These are phyloP conservation scores for Metarhizium rileyi DNA, from an alignment of 2,329 filamentous ascomycete genomes.

Conservation along the genomic window DNA sequence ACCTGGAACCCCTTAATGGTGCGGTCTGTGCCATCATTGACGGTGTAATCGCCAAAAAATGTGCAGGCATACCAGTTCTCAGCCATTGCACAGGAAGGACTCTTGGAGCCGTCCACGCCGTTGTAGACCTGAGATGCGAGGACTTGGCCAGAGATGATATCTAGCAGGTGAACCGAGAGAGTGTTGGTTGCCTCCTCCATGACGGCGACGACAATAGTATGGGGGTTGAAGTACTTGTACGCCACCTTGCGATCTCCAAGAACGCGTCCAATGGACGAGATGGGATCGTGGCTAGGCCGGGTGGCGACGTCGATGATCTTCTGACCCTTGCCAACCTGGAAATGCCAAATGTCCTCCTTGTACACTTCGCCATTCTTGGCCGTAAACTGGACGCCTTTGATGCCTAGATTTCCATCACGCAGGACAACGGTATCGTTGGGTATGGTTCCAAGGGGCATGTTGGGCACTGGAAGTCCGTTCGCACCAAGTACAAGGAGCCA, in stretches of 20 bases:
- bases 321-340: slow-evolving; percentile 56
- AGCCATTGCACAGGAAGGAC: slow-evolving; percentile 67
- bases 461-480: slow-evolving; percentile 35
- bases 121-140: slow-evolving; percentile 61
- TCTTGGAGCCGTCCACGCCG: slow-evolving; percentile 63
- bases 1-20: slow-evolving; percentile 76
- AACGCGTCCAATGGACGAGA: slow-evolving; percentile 91
- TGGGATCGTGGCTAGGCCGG: slow-evolving; percentile 67
- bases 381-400: slow-evolving; percentile 47
- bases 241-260: slow-evolving; percentile 85
- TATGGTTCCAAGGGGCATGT: slow-evolving; percentile 33
- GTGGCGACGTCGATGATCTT: slow-evolving; percentile 59
- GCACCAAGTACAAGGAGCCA: slow-evolving; percentile 44
- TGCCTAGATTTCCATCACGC: slow-evolving; percentile 34
- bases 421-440: slow-evolving; percentile 47
- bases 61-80: slow-evolving; percentile 96
- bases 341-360: slow-evolving; percentile 58
- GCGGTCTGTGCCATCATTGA: slow-evolving; percentile 43
- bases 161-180: slow-evolving; percentile 69
- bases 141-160: slow-evolving; percentile 75
- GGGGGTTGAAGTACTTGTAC: slow-evolving; percentile 95
- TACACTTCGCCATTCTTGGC: slow-evolving; percentile 29
- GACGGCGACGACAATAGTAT: slow-evolving; percentile 67
- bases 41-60: slow-evolving; percentile 54
- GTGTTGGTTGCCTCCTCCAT: slow-evolving; percentile 47